Evolutionary conservation across 2,329 filamentous ascomycete genomes (phyloP).

Genomic region (Blastomyces silverae): DNA sequence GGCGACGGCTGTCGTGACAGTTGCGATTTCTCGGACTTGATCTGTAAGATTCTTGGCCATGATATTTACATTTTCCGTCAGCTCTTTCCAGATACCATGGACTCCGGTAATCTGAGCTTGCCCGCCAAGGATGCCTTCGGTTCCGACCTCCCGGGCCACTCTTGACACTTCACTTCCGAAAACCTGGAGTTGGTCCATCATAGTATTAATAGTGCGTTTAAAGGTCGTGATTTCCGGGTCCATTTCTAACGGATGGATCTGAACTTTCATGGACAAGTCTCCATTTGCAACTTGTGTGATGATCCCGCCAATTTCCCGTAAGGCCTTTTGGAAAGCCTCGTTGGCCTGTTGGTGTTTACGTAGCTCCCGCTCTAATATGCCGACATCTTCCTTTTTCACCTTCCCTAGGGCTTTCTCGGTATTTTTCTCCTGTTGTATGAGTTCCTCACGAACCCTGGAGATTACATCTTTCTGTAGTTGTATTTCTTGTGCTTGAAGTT

Average conservation of each 20-base stretch:
- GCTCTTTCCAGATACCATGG: slow-evolving; percentile 94
- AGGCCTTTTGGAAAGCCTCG: slow-evolving; percentile 93
- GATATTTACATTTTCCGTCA: slow-evolving; percentile 83
- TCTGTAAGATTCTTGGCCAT: slow-evolving; percentile 79
- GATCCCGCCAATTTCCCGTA: slow-evolving; percentile 94
- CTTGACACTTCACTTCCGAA: slow-evolving; percentile 95
- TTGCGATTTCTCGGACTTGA: slow-evolving; percentile 79
- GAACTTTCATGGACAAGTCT: slow-evolving; percentile 92
- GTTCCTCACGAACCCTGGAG: slow-evolving; percentile 74
- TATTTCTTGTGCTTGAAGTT: slow-evolving; percentile 88
- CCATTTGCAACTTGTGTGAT: slow-evolving; percentile 93
- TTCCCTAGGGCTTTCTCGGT: slow-evolving; percentile 75
- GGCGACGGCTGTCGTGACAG: slow-evolving; percentile 75
- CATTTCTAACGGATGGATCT: slow-evolving; percentile 93
- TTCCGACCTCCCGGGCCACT: slow-evolving; percentile 90
- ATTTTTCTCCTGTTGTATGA: slow-evolving; percentile 76
- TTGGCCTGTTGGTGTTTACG: slow-evolving; percentile 98
- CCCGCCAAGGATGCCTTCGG: slow-evolving; percentile 86
- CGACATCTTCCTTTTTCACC: slow-evolving; percentile 80
- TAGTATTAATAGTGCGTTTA: slow-evolving; percentile 96
- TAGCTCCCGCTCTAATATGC: slow-evolving; percentile 82
- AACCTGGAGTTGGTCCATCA: slow-evolving; percentile 97
- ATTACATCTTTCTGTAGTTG: slow-evolving; percentile 81
- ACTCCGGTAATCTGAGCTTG: slow-evolving; percentile 92
- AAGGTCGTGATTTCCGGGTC: slow-evolving; percentile 97